phyloP scores from a whole-genome alignment of 441 rosid genomes.

The Gossypium davidsonii region DNA sequence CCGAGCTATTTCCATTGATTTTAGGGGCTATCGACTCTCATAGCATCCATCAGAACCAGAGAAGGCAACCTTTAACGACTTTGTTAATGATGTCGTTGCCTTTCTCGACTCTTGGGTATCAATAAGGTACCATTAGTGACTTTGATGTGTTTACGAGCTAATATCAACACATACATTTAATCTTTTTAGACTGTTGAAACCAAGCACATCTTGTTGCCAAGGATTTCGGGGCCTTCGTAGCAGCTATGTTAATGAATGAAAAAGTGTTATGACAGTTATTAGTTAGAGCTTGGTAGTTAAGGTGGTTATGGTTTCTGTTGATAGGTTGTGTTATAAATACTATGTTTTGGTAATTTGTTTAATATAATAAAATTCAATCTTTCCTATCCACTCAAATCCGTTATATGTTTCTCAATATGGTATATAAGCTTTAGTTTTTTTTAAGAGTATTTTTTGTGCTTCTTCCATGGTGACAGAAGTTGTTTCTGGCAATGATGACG shows the following conservation, averaged over 20 bases:
- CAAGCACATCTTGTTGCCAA: slow-evolving; percentile 33
- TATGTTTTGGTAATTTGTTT: too few species aligned
- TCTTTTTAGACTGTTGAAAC: neutral
- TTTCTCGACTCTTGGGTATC: slow-evolving; percentile 30
- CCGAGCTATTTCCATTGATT: slow-evolving; percentile 37
- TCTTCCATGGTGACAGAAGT: too few species aligned
- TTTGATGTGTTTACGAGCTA: neutral
- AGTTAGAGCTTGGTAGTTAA: too few species aligned
- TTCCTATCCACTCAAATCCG: too few species aligned
- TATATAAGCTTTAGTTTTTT: too few species aligned
- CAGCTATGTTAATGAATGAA: neutral
- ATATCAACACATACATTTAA: neutral
- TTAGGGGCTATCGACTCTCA: slow-evolving; percentile 44
- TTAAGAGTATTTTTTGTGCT: too few species aligned
- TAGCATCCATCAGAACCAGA: slow-evolving; percentile 29
- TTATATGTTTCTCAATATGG: too few species aligned
- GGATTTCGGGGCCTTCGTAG: slow-evolving; percentile 34
- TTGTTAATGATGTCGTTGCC: slow-evolving; percentile 30
- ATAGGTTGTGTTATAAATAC: too few species aligned
- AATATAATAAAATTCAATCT: too few species aligned
- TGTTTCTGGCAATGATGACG: too few species aligned
- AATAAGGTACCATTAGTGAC: slow-evolving; percentile 19
- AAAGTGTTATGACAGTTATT: too few species aligned
- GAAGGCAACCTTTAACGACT: slow-evolving; percentile 29
- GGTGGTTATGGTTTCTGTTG: too few species aligned